Conservation (phyloP, 108 stramenopile genomes). For the Cylindrotheca closterium region DNA sequence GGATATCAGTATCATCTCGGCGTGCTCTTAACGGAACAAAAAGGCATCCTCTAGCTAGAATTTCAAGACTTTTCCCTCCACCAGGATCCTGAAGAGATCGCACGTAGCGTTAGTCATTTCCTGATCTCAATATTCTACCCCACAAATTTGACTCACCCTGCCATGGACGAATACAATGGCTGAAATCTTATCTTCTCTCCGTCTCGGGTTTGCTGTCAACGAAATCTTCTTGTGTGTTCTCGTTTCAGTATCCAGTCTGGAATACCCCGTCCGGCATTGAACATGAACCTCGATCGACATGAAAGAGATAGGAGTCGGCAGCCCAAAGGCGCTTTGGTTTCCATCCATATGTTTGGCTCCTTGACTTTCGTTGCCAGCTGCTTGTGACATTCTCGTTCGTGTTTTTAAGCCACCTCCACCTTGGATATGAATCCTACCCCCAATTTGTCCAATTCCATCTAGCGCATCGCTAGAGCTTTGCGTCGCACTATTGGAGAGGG, state of each 20-base stretch:
- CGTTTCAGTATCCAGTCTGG: constrained; percentile 46
- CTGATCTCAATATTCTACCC: too few species aligned
- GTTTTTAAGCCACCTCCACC: constrained; percentile 82
- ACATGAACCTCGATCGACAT: constrained; percentile 88
- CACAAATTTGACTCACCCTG: constrained; percentile 1
- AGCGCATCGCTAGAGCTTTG: constrained; percentile 42
- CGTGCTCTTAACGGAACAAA: constrained; percentile 44
- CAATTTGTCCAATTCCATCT: constrained; percentile 75
- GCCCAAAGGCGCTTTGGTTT: constrained; percentile 1
- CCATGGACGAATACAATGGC: constrained; percentile 68
- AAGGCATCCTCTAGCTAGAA: constrained; percentile 66
- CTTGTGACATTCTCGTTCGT: constrained; percentile 45
- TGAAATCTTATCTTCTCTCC: constrained; percentile 54
- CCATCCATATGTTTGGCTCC: not conserved
- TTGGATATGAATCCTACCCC: constrained; percentile 69
- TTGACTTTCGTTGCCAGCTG: not conserved
- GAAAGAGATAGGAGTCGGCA: constrained; percentile 67
- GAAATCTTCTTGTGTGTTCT: constrained; percentile 52
- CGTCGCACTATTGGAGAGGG: not conserved
- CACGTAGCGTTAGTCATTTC: too few species aligned
- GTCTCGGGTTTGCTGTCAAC: constrained; percentile 70
- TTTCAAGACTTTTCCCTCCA: constrained; percentile 74
- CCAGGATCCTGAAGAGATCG: constrained; percentile 65
- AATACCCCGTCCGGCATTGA: constrained; percentile 75
- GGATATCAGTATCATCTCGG: constrained; percentile 24